These are phyloP conservation scores for Globisporangium sylvaticum DNA, from an alignment of 352 stramenopile genomes.

Conservation along the genomic window DNA sequence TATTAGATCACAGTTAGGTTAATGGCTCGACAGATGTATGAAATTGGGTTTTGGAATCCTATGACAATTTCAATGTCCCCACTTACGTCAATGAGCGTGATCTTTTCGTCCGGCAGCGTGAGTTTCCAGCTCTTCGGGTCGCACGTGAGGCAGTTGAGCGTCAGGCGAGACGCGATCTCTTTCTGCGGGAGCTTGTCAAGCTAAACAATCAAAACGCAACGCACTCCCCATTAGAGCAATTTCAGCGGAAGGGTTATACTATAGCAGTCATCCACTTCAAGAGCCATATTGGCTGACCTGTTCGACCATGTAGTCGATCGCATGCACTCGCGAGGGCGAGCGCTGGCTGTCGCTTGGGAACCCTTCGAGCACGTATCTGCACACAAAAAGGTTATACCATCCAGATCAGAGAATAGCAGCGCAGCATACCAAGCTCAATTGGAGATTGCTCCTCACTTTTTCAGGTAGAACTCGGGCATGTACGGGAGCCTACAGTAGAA, in stretches of 20 bases:
- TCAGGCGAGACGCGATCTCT: constrained; percentile 62
- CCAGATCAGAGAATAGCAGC: neutral
- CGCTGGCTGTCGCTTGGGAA: constrained; percentile 35
- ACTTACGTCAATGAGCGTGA: constrained; percentile 60
- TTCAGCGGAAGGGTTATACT: neutral
- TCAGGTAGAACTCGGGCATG: constrained; percentile 73
- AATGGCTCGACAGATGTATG: neutral
- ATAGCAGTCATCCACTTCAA: neutral
- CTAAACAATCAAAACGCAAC: constrained; percentile 14
- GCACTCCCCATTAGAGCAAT: neutral
- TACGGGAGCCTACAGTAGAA: constrained; percentile 39
- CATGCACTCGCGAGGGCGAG: constrained; percentile 26
- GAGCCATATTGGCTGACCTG: constrained; percentile 27
- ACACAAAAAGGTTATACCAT: neutral
- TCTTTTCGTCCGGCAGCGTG: constrained; percentile 38
- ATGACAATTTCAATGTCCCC: neutral
- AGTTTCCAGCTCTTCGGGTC: constrained; percentile 48
- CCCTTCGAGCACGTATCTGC: constrained; percentile 49
- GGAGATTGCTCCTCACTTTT: constrained; percentile 31
- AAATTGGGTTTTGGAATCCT: neutral
- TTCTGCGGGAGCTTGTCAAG: constrained; percentile 54
- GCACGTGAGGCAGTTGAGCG: constrained; percentile 48
- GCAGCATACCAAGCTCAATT: neutral
- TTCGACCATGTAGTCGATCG: constrained; percentile 65
- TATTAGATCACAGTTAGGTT: too few relatives aligned